These are phyloP conservation scores for Nephelium lappaceum DNA, from an alignment of 345 rosid genomes.

Conservation along the genomic window DNA sequence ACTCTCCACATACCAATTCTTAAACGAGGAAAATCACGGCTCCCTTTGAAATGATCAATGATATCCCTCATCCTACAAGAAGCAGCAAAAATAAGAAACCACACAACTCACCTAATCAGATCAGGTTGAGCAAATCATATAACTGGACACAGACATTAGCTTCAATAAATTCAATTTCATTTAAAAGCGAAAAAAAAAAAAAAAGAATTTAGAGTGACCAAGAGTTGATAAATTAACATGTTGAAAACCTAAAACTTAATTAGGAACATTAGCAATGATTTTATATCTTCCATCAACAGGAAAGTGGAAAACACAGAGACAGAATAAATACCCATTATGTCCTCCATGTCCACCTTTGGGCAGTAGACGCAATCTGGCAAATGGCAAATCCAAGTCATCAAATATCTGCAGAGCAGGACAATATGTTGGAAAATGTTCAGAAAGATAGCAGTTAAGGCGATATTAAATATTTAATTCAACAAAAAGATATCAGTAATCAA, in stretches of 20 bases:
- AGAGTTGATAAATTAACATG: not conserved
- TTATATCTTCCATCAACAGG: not conserved
- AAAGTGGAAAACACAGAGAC: not conserved
- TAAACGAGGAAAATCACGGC: constrained; percentile 88
- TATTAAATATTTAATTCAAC: not conserved
- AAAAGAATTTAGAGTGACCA: not conserved
- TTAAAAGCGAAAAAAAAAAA: not conserved
- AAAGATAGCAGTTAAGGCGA: constrained; percentile 1
- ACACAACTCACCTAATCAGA: not conserved
- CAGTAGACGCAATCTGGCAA: constrained; percentile 80
- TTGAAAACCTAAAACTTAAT: not conserved
- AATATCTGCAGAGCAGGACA: constrained; percentile 53
- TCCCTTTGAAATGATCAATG: constrained; percentile 88
- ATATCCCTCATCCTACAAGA: constrained; percentile 82
- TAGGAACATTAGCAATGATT: not conserved
- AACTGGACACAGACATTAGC: not conserved
- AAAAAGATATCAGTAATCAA: not conserved
- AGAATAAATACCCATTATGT: constrained; percentile 77
- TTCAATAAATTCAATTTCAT: not conserved
- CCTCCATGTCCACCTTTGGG: constrained; percentile 99
- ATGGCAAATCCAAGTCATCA: constrained; percentile 95
- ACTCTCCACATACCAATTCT: constrained; percentile 63
- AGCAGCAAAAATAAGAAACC: constrained; percentile 14
- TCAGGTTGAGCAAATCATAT: not conserved
- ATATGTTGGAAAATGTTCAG: constrained; percentile 6